phyloP scores from a whole-genome alignment of 2,329 filamentous ascomycete species.

The Xylaria sp. region DNA sequence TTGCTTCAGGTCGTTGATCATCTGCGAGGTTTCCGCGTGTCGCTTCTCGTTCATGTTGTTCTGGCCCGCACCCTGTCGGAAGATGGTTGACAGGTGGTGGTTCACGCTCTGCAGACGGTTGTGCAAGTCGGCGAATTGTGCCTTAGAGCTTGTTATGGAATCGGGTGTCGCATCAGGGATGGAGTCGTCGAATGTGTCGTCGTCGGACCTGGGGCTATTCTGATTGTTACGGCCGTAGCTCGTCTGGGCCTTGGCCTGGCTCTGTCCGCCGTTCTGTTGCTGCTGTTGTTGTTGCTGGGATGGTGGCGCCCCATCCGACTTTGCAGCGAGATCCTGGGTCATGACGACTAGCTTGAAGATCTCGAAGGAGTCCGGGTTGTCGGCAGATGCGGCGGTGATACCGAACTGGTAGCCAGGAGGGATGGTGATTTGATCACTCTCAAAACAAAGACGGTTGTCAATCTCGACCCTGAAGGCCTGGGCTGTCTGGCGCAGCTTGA shows the following conservation, averaged over 20 bases:
- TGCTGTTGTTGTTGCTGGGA: conserved; percentile 45
- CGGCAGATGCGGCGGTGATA: conserved; percentile 86
- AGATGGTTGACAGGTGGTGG: conserved; percentile 74
- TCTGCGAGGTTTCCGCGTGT: conserved; percentile 64
- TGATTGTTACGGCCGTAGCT: conserved; percentile 44
- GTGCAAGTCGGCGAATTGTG: conserved; percentile 86
- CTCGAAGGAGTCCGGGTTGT: conserved; percentile 95
- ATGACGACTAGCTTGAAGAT: conserved; percentile 86
- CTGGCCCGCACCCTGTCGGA: conserved; percentile 65
- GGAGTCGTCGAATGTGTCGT: conserved; percentile 54
- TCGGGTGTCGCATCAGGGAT: conserved; percentile 62
- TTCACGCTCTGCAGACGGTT: conserved; percentile 80
- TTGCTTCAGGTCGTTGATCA: conserved; percentile 60
- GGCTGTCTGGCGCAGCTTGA: conserved; percentile 76
- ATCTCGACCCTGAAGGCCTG: conserved; percentile 80
- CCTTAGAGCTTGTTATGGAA: conserved; percentile 60
- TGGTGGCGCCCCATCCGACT: conserved; percentile 49
- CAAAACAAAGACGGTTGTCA: conserved; percentile 85
- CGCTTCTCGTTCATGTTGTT: conserved; percentile 65
- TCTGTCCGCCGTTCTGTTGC: conserved; percentile 51
- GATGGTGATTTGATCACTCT: conserved; percentile 80
- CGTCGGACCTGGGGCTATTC: conserved; percentile 36
- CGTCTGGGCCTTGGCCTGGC: conserved; percentile 47
- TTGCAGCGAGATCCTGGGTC: conserved; percentile 60
- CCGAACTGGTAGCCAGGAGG: conserved; percentile 87